These are phyloP conservation scores for Ogataea ganodermae DNA, from an alignment of 805 yeast species.

Conservation along the genomic window DNA sequence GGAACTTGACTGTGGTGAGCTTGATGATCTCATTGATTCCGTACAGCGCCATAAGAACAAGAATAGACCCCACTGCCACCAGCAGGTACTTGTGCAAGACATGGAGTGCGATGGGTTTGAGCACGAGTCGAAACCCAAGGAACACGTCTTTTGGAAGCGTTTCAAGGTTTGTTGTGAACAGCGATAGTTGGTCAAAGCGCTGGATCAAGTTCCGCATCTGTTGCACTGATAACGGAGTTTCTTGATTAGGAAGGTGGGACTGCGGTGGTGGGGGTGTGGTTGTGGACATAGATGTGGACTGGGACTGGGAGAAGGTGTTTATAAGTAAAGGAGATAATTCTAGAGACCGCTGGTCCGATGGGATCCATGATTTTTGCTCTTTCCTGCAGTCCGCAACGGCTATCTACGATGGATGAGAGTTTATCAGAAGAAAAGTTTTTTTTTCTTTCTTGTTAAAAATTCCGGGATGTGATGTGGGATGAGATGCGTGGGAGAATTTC, in stretches of 20 bases:
- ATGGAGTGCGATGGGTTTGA: conserved; percentile 29
- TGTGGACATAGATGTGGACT: too few species aligned
- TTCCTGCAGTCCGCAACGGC: neutral
- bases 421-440: conserved; percentile 1
- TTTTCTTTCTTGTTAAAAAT: too few species aligned
- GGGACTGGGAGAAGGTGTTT: conserved; percentile 1
- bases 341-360: neutral
- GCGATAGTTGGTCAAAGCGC: neutral
- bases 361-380: neutral
- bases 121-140: conserved; percentile 5
- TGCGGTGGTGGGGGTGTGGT: too few species aligned
- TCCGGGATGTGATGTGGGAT: conserved; percentile 5
- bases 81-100: conserved; percentile 46
- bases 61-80: conserved; percentile 50
- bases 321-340: neutral
- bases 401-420: neutral
- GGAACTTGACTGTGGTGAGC: conserved; percentile 54
- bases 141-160: neutral
- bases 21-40: conserved; percentile 52
- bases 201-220: neutral
- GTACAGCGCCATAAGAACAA: conserved; percentile 49
- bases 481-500: neutral
- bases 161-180: conserved; percentile 3
- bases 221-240: conserved; percentile 5
- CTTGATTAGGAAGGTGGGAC: conserved; percentile 11